Evolutionary conservation across 768 basidiomycete species (phyloP).

Genomic region (Zangia roseola): DNA sequence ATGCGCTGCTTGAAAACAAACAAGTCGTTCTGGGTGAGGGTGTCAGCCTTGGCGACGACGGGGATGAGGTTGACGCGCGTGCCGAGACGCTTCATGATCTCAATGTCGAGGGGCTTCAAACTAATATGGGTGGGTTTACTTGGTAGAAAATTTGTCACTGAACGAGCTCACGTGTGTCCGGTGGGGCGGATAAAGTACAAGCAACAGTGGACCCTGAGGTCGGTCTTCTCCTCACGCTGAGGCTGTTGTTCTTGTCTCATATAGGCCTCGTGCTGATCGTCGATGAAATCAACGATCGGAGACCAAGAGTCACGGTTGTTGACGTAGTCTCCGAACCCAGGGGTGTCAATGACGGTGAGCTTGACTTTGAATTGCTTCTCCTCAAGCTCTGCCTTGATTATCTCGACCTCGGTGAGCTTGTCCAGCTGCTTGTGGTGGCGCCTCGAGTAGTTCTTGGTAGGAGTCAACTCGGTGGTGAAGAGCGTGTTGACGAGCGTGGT

Average conservation of each 20-base stretch:
- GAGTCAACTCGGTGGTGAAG: constrained; percentile 95
- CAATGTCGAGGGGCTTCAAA: constrained; percentile 95
- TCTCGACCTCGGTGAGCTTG: constrained; percentile 97
- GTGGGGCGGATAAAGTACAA: constrained; percentile 96
- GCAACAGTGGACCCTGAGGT: constrained; percentile 94
- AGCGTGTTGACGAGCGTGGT: constrained; percentile 98
- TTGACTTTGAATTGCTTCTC: constrained; percentile 99
- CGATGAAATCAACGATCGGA: constrained; percentile 98
- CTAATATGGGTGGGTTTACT: constrained; percentile 29
- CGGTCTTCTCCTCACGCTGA: constrained; percentile 90
- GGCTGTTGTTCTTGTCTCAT: constrained; percentile 99
- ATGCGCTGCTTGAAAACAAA: constrained; percentile 91
- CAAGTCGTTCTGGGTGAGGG: constrained; percentile 91
- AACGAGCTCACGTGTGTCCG: constrained; percentile 81
- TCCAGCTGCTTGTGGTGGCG: constrained; percentile 96
- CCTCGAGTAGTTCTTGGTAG: constrained; percentile 83
- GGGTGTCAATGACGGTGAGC: constrained; percentile 97
- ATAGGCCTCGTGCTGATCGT: constrained; percentile 92
- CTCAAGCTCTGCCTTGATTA: constrained; percentile 99
- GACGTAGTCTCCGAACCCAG: constrained; percentile 99
- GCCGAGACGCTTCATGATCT: constrained; percentile 99
- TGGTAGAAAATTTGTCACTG: not conserved
- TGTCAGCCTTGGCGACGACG: constrained; percentile 96
- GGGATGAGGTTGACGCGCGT: constrained; percentile 98
- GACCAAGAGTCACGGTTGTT: constrained; percentile 99